These are phyloP conservation scores for Pseudocercospora cruenta DNA, from an alignment of 2,329 filamentous ascomycete species.

Conservation along the genomic window DNA sequence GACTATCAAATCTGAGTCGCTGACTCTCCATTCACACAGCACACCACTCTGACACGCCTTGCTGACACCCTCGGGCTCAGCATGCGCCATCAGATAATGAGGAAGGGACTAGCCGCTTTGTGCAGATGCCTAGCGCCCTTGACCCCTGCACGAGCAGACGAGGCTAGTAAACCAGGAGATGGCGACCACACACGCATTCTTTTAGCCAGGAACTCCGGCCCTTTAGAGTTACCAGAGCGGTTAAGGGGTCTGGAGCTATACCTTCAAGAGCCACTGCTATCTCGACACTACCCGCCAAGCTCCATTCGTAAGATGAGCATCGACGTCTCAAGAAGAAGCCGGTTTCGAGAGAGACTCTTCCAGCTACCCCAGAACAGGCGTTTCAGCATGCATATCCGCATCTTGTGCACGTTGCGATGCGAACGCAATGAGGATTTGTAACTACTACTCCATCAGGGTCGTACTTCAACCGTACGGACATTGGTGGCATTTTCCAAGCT, in stretches of 20 bases:
- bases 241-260: neutral
- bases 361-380: neutral
- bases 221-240: neutral
- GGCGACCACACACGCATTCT: neutral
- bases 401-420: neutral
- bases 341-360: neutral
- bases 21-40: neutral
- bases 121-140: neutral
- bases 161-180: neutral
- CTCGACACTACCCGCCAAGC: neutral
- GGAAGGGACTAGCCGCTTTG: neutral
- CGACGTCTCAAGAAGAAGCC: neutral
- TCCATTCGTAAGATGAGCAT: neutral
- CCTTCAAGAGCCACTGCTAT: conserved; percentile 1
- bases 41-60: neutral
- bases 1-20: neutral
- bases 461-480: too few relatives aligned
- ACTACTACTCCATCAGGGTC: too few relatives aligned
- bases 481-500: neutral
- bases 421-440: neutral
- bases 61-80: neutral
- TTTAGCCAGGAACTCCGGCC: neutral
- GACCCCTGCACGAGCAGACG: neutral
- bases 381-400: conserved; percentile 1
- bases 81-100: conserved; percentile 3